phyloP scores from a whole-genome alignment of 2,329 filamentous ascomycete species.

The Alternaria novae-zelandiae region DNA sequence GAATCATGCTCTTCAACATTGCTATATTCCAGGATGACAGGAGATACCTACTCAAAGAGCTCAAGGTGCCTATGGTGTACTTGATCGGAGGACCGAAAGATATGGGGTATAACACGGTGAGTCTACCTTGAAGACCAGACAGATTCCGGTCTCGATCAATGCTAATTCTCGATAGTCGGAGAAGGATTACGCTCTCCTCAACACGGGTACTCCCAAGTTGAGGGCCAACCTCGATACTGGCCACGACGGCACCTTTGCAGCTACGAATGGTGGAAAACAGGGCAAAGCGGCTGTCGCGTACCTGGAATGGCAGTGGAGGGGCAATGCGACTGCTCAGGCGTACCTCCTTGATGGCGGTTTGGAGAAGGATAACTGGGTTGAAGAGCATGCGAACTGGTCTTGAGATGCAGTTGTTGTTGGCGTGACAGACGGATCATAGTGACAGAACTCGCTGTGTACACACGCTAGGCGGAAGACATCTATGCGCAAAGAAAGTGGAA shows the following conservation, averaged over 20 bases:
- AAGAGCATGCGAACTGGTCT: conserved; percentile 20
- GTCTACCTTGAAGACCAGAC: background rate
- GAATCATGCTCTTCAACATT: conserved; percentile 29
- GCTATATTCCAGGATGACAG: conserved; percentile 27
- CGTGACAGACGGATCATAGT: background rate
- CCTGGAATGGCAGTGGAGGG: conserved; percentile 27
- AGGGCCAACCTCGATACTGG: conserved; percentile 28
- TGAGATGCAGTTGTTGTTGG: background rate
- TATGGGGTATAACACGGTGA: conserved; percentile 24
- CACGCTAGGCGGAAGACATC: background rate
- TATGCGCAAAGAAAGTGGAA: background rate
- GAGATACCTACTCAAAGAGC: conserved; percentile 24
- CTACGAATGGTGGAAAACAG: conserved; percentile 28
- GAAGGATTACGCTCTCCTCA: conserved; percentile 24
- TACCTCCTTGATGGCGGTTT: conserved; percentile 22
- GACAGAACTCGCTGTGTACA: background rate
- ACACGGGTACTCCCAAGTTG: conserved; percentile 23
- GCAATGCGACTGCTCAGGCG: conserved; percentile 25
- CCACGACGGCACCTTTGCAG: conserved; percentile 26
- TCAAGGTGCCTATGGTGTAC: conserved; percentile 27
- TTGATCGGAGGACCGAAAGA: conserved; percentile 26
- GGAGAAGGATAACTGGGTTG: conserved; percentile 27
- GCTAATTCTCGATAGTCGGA: conserved; percentile 10
- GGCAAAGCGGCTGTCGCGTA: conserved; percentile 29
- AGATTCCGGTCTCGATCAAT: background rate